phyloP scores from a whole-genome alignment of 2,329 filamentous ascomycete genomes.

The Cytospora leucostoma region DNA sequence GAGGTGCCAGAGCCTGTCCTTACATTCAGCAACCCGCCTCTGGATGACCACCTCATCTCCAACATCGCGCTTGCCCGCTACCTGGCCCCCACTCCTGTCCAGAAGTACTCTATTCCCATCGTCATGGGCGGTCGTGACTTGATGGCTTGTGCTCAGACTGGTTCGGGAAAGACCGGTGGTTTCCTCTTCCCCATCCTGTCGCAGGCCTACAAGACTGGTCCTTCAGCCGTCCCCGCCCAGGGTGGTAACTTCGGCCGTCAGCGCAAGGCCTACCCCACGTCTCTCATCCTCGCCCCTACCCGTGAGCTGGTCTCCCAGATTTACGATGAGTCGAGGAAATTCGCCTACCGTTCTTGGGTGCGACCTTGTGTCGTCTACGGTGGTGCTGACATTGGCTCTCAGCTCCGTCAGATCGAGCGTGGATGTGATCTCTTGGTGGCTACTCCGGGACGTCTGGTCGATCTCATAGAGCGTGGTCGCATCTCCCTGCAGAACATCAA shows the following conservation, averaged over 20 bases:
- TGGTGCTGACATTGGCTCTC: conserved; percentile 97
- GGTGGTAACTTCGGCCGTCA: conserved; percentile 78
- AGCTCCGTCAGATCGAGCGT: conserved; percentile 96
- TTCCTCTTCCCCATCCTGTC: conserved; percentile 99
- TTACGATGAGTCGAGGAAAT: conserved; percentile 96
- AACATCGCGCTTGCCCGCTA: conserved; percentile 96
- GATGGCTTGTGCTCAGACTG: conserved; percentile 99
- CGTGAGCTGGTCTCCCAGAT: conserved; percentile 99
- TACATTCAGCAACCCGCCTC: conserved; percentile 88
- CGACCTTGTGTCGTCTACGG: conserved; percentile 98
- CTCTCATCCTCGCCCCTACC: conserved; percentile 91
- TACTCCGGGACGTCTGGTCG: conserved; percentile 94
- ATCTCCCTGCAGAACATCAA: conserved; percentile 99
- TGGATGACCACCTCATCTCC: conserved; percentile 87
- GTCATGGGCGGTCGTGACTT: conserved; percentile 97
- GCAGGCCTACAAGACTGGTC: conserved; percentile 92
- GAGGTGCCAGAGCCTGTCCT: conserved; percentile 91
- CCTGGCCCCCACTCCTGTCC: conserved; percentile 93
- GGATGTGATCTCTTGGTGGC: conserved; percentile 97
- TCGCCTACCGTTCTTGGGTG: conserved; percentile 98
- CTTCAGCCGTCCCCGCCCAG: conserved; percentile 64
- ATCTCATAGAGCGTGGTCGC: conserved; percentile 96
- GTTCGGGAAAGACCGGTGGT: conserved; percentile 99
- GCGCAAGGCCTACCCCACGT: conserved; percentile 97
- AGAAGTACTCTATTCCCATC: conserved; percentile 99